Evolutionary conservation across 371 early-diverging fungal species (phyloP).

Genomic region (Apophysomyces elegans): DNA sequence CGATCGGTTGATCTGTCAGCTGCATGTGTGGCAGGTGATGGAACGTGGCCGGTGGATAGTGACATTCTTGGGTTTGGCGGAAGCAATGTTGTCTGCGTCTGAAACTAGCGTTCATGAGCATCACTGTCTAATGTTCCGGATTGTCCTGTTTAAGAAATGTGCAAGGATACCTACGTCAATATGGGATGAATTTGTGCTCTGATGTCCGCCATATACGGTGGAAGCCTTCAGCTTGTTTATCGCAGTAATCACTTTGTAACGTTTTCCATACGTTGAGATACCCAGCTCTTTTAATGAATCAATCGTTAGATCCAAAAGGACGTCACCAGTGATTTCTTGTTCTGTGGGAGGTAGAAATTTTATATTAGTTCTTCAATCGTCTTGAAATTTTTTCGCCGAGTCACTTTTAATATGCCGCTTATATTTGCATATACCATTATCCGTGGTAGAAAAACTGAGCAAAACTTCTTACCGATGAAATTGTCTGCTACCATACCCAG

Average conservation of each 20-base stretch:
- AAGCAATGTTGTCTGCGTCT: background rate
- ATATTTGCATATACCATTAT: background rate
- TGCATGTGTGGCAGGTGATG: background rate
- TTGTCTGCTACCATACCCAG: slow-evolving; percentile 53
- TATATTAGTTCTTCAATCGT: background rate
- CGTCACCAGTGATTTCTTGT: slow-evolving; percentile 75
- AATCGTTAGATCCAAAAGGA: slow-evolving; percentile 63
- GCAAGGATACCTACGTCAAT: background rate
- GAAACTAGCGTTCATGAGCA: slow-evolving; percentile 1
- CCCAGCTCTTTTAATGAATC: slow-evolving; percentile 72
- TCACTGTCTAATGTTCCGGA: background rate
- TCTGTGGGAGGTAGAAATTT: slow-evolving; percentile 33
- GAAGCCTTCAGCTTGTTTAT: slow-evolving; percentile 40
- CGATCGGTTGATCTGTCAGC: background rate
- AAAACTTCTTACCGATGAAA: slow-evolving; percentile 59
- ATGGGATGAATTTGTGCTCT: background rate
- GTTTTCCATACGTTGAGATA: slow-evolving; percentile 69
- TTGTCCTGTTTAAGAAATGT: slow-evolving; percentile 5
- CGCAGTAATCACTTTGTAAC: slow-evolving; percentile 69
- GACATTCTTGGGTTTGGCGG: slow-evolving; percentile 5
- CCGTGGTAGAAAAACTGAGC: background rate
- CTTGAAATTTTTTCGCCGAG: too few species aligned
- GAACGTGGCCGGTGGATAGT: background rate
- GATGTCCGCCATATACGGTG: slow-evolving; percentile 1
- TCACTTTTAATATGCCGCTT: slow-evolving; percentile 12